Evolutionary conservation across 306 rosid species (phyloP), one percentile per base, ranked within the genome.

Genomic region (Trifolium pratense): DNA sequence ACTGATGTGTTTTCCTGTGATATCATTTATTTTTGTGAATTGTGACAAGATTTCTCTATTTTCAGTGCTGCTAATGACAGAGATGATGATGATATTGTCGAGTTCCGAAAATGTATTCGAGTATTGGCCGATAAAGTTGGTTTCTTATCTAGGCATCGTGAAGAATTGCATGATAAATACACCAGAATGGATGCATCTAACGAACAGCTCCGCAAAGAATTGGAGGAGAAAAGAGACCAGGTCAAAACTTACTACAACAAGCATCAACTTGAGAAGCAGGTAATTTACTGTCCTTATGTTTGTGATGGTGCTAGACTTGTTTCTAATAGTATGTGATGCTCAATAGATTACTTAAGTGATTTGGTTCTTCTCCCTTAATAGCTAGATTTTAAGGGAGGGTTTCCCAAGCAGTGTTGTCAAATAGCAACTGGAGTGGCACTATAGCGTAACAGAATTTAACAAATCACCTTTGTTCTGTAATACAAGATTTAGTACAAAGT

Each of bases 241-340:
- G 97, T 90, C 78, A 88, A 90, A 81, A 86, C 99, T 31, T 87
- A 88, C 42, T 92, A 86, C 82, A 78, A 88, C 31, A 91, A 95
- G 87, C 99, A 84, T 86, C 97, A 90, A 87, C 93, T 88, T 26
- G 99, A 86, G 83, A 95, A 92, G 77, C 97, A 95, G 99, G 99
- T 95, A 81, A 72, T 26, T n/a, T 63, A 3, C 52, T 36, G 26
- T 66, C 69, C 45, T 42, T 58, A 2, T 71, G 74, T 69, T 43
- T 29, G 25, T 66, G 69, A 32, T 21, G 23, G 26, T 75, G 48
- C 46, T 29, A 25, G 23, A 45, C 16, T 52, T 32, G 62, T 25
- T 75, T 26, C 34, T 39, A 52, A 18, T 52, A 52, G 7, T 52
- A 52, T 9, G 26, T 3, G 11, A 18, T 18, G 58, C 23, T 52